Conservation (phyloP, 176 grass and related monocot genomes). For the Carex myosuroides region DNA sequence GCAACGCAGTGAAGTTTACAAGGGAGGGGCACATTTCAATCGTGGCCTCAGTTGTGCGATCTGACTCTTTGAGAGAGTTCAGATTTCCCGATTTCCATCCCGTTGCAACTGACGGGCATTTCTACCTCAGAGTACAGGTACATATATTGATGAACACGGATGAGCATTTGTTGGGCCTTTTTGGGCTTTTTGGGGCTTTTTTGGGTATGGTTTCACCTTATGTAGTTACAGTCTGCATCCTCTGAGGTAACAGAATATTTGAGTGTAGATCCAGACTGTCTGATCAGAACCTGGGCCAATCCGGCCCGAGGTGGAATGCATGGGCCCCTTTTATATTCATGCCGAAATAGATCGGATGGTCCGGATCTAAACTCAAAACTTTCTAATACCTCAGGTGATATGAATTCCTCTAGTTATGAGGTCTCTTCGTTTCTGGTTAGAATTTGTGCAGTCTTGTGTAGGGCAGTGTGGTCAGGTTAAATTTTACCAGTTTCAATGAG, state of each 20-base stretch:
- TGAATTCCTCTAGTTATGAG: too few species aligned
- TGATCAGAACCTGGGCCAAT: too few species aligned
- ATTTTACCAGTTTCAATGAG: too few species aligned
- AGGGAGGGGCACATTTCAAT: slow-evolving; percentile 88
- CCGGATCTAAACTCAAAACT: too few species aligned
- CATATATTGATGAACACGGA: not conserved
- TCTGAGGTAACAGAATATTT: not conserved
- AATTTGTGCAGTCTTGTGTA: too few species aligned
- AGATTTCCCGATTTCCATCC: slow-evolving; percentile 63
- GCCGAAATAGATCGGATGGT: not conserved
- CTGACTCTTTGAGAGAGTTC: slow-evolving; percentile 71
- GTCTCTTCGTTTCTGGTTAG: too few species aligned
- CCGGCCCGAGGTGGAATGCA: too few species aligned
- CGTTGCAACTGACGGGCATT: slow-evolving; percentile 56
- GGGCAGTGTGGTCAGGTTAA: too few species aligned
- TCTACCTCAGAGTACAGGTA: slow-evolving; percentile 94
- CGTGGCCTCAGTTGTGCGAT: slow-evolving; percentile 54
- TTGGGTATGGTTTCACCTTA: not conserved
- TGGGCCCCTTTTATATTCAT: too few species aligned
- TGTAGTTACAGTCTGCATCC: not conserved
- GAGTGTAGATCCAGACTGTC: too few species aligned
- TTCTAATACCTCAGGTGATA: too few species aligned
- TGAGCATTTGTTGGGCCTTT: not conserved
- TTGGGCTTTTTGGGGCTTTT: not conserved
- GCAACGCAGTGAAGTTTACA: slow-evolving; percentile 95